These are phyloP conservation scores for Phytophthora rubi DNA, from an alignment of 352 stramenopile species.

Conservation along the genomic window DNA sequence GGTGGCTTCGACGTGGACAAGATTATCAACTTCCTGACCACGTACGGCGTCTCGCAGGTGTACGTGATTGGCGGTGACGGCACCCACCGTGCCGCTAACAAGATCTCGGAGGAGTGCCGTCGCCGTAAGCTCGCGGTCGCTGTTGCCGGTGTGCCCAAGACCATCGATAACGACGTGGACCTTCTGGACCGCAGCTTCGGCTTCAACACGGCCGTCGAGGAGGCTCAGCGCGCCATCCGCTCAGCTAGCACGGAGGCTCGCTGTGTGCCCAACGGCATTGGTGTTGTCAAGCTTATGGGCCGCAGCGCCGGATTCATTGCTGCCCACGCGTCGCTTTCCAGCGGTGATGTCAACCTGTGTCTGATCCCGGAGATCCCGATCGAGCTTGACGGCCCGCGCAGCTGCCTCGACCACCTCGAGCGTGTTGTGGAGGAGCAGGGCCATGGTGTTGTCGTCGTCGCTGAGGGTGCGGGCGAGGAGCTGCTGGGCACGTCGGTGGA, in stretches of 20 bases:
- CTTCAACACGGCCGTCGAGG: conserved; percentile 97
- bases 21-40: conserved; percentile 94
- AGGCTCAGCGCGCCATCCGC: conserved; percentile 93
- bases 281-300: conserved; percentile 99
- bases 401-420: conserved; percentile 92
- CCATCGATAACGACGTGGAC: conserved; percentile 99
- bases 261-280: conserved; percentile 98
- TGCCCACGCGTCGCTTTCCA: conserved; percentile 96
- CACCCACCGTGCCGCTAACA: conserved; percentile 96
- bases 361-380: conserved; percentile 97
- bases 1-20: conserved; percentile 98
- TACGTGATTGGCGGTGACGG: conserved; percentile 99
- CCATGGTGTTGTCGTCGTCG: conserved; percentile 98
- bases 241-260: conserved; percentile 93
- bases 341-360: conserved; percentile 98
- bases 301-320: conserved; percentile 97
- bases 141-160: conserved; percentile 98
- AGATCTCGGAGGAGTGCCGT: conserved; percentile 82
- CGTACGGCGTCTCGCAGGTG: conserved; percentile 92
- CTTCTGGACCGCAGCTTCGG: conserved; percentile 98
- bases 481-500: conserved; percentile 92
- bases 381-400: conserved; percentile 92
- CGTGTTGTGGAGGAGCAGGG: conserved; percentile 94
- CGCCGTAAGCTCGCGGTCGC: conserved; percentile 89
- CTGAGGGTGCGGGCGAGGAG: conserved; percentile 97